Percentiles rank a stretch among this genome's conserved stretches.
Evolutionary conservation across 148 eudicot genomes (phyloP).

Genomic region (Hydrangea macrophylla): DNA sequence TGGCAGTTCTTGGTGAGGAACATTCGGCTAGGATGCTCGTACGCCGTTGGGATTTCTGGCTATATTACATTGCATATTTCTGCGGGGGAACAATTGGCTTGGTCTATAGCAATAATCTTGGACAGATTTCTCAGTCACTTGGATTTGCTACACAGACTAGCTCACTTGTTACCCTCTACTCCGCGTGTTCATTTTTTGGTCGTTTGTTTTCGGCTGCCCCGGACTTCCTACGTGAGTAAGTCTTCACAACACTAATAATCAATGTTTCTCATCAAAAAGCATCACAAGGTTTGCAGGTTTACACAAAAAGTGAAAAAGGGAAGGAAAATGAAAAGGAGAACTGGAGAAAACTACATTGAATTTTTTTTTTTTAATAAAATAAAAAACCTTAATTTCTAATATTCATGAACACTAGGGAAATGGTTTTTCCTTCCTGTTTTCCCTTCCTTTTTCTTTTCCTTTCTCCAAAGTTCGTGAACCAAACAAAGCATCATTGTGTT

Average conservation of each 20-base stretch:
- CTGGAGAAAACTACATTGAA: too few species aligned
- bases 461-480: too few species aligned
- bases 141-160: conserved; percentile 48
- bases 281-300: background rate
- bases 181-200: conserved; percentile 85
- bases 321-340: too few species aligned
- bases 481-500: too few species aligned
- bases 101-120: conserved; percentile 79
- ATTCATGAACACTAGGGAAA: too few species aligned
- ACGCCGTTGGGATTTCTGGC: conserved; percentile 73
- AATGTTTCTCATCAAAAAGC: background rate
- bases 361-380: too few species aligned
- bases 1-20: conserved; percentile 73
- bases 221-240: conserved; percentile 72
- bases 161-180: conserved; percentile 57
- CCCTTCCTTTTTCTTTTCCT: too few species aligned
- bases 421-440: too few species aligned
- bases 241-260: background rate
- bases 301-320: background rate
- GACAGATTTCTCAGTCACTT: conserved; percentile 86
- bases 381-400: too few species aligned
- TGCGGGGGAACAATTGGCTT: conserved; percentile 87
- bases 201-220: conserved; percentile 78
- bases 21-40: conserved; percentile 52
- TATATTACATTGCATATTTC: conserved; percentile 69